A percentile compares a stretch with the other conserved stretches of the same genome.
These are phyloP conservation scores for Gynostemma pentaphyllum DNA, from an alignment of 306 rosid species.

Conservation along the genomic window DNA sequence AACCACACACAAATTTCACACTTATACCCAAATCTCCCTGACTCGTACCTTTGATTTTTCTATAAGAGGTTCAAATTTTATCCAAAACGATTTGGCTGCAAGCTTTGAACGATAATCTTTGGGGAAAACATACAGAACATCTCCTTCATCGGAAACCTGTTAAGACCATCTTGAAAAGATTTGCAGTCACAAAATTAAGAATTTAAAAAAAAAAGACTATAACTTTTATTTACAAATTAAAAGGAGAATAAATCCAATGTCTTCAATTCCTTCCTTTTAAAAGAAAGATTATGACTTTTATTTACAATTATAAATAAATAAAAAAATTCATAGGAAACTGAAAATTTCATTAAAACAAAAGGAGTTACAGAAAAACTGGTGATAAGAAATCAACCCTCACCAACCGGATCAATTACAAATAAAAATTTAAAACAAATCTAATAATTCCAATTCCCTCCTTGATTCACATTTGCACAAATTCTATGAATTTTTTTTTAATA, in stretches of 20 bases:
- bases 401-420: no score
- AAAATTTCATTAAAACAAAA: no score
- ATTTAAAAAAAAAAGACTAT: slow-evolving; percentile 22
- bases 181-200: slow-evolving; percentile 35
- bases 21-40: slow-evolving; percentile 4
- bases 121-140: slow-evolving; percentile 77
- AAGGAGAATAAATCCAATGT: background rate
- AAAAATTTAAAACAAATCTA: no score
- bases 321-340: no score
- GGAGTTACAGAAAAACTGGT: no score
- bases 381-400: no score
- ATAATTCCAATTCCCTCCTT: no score
- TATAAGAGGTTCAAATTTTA: slow-evolving; percentile 65
- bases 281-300: no score
- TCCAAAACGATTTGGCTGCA: slow-evolving; percentile 60
- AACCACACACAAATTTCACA: slow-evolving; percentile 1
- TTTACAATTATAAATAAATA: no score
- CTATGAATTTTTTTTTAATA: no score
- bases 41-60: slow-evolving; percentile 68
- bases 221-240: background rate
- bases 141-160: slow-evolving; percentile 96
- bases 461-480: no score
- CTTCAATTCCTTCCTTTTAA: background rate
- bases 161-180: slow-evolving; percentile 43
- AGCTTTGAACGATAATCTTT: slow-evolving; percentile 80